Evolutionary conservation across 129 eudicot species (phyloP), one percentile per base, ranked within the genome.

Genomic region (Mikania micrantha): DNA sequence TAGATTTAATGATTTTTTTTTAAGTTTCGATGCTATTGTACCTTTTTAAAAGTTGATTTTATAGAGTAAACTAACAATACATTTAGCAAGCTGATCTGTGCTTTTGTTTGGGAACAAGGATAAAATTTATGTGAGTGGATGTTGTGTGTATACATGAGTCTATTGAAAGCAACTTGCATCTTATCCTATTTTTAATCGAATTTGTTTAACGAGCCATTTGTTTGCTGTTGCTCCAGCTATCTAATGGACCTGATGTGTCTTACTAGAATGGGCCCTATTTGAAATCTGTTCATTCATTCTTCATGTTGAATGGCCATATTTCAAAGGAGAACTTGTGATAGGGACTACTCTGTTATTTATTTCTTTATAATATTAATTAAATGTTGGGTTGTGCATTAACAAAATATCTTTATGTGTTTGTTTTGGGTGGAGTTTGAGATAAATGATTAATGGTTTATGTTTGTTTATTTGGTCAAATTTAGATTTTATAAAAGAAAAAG

Each of bases 71-170:
- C 13, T 54, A 54, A 17, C 38, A 38, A 7, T 42, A 42, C 19
- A 38, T 53, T 47, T 35, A 68, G 64, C 64, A 36, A 74, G 52
- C 21, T 34, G 48, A 48, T 44, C 27, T 60, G 54, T 73, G 50
- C 20, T 50, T 24, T 36, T 31, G 22, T 32, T 63, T 45, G 10
- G 49, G 39, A 50, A 56, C 39, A 61, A 48, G 62, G 28, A 11
- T 72, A 64, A 36, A 53, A 27, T 38, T 28, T 28, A 7, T 19
- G 59, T 36, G 41, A 74, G 59, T 74, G 66, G 78, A 54, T 63
- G 52, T 21, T 65, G 59, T 65, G 78, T 65, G 58, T 67, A 54
- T 65, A 54, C 73, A 65, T 72, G 49, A 65, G 67, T 74, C 66
- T 66, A 53, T 39, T 64, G 32, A 62, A 49, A 73, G 53, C 70